These are phyloP conservation scores for Botrytis tulipae DNA, from an alignment of 2,329 filamentous ascomycete genomes.

Conservation along the genomic window DNA sequence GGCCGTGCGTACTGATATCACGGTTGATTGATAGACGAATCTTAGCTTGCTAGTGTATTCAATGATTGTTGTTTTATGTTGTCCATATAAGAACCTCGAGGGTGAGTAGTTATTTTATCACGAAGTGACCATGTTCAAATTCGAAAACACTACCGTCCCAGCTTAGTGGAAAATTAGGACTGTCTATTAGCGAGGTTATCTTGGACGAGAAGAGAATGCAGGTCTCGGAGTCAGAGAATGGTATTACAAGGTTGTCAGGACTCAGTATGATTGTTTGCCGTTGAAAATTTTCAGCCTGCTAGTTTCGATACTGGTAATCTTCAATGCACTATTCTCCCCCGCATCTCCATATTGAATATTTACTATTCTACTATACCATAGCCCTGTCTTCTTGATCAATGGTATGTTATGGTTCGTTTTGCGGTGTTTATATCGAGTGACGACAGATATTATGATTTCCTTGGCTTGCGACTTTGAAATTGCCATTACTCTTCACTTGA, in stretches of 20 bases:
- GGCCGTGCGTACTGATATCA: not conserved
- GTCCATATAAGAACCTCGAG: not conserved
- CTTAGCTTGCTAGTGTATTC: not conserved
- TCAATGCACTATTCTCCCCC: accelerated
- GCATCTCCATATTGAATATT: not conserved
- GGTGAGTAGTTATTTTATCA: not conserved
- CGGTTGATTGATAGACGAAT: not conserved
- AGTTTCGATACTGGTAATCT: not conserved
- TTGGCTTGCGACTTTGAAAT: not conserved
- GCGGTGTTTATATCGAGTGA: not conserved
- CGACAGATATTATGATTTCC: accelerated
- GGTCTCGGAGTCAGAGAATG: not conserved
- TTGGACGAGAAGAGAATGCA: not conserved
- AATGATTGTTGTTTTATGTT: not conserved
- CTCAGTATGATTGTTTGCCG: not conserved
- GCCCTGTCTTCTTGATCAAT: not conserved
- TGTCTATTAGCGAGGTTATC: not conserved
- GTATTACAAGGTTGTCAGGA: not conserved
- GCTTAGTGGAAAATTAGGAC: not conserved
- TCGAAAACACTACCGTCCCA: not conserved
- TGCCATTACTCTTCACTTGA: not conserved
- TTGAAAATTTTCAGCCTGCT: not conserved
- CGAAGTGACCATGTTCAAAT: not conserved
- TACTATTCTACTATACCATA: not conserved
- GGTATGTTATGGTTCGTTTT: not conserved